Percentiles rank a stretch among this genome's conserved stretches.
These are phyloP conservation scores for Carex sylvatica DNA, from an alignment of 202 grass and related monocot genomes.

Conservation along the genomic window DNA sequence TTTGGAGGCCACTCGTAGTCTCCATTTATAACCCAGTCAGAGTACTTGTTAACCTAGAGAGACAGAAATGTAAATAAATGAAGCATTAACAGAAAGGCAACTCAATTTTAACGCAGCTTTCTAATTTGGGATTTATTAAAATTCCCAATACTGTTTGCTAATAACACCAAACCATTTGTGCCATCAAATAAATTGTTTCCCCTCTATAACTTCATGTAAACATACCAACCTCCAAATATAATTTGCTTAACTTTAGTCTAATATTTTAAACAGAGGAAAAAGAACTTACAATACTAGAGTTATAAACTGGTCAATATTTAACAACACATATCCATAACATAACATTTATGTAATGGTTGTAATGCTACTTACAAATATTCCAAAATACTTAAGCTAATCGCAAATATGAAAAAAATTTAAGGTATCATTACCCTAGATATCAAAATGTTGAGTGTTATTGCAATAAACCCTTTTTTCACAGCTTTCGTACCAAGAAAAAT, in stretches of 20 bases:
- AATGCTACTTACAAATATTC: background rate
- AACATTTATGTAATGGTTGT: background rate
- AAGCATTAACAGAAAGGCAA: background rate
- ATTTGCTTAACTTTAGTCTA: background rate
- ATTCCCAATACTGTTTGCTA: background rate
- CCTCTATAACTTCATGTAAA: background rate
- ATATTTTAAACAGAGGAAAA: background rate
- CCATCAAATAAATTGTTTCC: background rate
- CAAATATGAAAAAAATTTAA: background rate
- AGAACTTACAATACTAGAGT: background rate
- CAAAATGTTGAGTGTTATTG: background rate
- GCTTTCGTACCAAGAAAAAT: background rate
- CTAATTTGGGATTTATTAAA: background rate
- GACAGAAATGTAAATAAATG: slow-evolving; percentile 8
- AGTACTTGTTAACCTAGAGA: slow-evolving; percentile 93
- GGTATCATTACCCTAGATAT: background rate
- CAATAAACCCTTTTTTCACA: background rate
- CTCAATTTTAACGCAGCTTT: background rate
- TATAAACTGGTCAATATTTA: background rate
- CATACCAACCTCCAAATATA: background rate
- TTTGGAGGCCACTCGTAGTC: slow-evolving; percentile 96
- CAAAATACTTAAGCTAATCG: background rate
- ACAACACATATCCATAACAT: background rate
- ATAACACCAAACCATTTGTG: background rate
- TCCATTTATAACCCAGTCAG: slow-evolving; percentile 97